Evolutionary conservation across 2,329 filamentous ascomycete species (phyloP).

Genomic region (Diplodia corticola): DNA sequence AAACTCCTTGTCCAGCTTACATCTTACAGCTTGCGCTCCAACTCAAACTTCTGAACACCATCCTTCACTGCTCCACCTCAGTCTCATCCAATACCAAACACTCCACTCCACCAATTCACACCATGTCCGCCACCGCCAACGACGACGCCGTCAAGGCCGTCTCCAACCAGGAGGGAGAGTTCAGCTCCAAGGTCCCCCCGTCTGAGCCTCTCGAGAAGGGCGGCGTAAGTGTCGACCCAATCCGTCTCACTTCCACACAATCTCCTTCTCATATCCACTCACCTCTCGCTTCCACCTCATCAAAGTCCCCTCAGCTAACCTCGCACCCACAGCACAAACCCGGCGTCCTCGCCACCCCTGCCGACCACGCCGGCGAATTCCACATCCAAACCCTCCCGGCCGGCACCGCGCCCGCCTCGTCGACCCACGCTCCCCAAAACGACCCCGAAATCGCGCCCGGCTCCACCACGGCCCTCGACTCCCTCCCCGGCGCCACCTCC

Average conservation of each 20-base stretch:
- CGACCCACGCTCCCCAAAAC: slow-evolving; percentile 49
- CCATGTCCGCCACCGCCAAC: slow-evolving; percentile 51
- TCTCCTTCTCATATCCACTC: no score
- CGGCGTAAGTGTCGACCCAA: slow-evolving; percentile 52
- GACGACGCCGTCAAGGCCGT: slow-evolving; percentile 48
- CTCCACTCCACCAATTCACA: not conserved
- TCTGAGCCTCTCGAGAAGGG: slow-evolving; percentile 55
- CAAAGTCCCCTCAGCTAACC: not conserved
- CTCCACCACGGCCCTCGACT: slow-evolving; percentile 47
- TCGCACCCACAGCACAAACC: slow-evolving; percentile 58
- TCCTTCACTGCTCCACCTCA: not conserved
- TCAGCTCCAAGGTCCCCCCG: slow-evolving; percentile 53
- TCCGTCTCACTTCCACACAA: not conserved
- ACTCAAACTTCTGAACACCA: not conserved
- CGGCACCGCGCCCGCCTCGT: slow-evolving; percentile 60
- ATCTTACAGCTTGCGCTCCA: no score
- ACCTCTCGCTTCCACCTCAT: no score
- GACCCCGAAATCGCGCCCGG: slow-evolving; percentile 43
- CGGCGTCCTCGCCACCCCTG: slow-evolving; percentile 59
- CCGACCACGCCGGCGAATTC: slow-evolving; percentile 64
- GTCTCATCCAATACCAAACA: not conserved
- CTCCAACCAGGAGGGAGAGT: slow-evolving; percentile 56
- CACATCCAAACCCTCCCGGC: slow-evolving; percentile 60
- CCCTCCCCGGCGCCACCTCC: slow-evolving; percentile 55
- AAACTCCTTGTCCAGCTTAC: no score